Evolutionary conservation across 2,329 filamentous ascomycete species (phyloP).

Genomic region (Phialophora macrospora): DNA sequence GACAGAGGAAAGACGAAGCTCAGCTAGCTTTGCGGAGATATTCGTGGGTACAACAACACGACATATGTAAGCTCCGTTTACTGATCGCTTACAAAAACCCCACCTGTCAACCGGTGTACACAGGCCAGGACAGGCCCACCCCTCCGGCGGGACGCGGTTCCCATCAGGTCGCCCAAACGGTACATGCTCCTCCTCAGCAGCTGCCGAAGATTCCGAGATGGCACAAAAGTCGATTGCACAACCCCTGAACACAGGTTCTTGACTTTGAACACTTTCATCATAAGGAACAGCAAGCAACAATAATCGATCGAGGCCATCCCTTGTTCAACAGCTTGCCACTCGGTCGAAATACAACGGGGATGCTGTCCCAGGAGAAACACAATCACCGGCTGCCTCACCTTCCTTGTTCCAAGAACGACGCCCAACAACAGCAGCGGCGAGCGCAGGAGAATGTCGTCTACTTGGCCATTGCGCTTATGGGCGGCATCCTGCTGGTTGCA

Average conservation of each 20-base stretch:
- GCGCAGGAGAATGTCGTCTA: slow-evolving; percentile 17
- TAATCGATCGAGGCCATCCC: not conserved
- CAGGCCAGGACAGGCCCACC: no score
- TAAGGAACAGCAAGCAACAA: not conserved
- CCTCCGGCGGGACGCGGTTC: no score
- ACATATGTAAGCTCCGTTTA: not conserved
- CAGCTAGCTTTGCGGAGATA: not conserved
- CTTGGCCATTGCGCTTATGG: slow-evolving; percentile 8
- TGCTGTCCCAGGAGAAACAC: not conserved
- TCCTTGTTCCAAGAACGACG: not conserved
- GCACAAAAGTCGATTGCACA: not conserved
- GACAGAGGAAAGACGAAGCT: not conserved
- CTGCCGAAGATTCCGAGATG: not conserved
- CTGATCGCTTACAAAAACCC: not conserved
- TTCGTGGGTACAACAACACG: not conserved
- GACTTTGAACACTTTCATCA: not conserved
- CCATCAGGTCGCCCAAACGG: not conserved
- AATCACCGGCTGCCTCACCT: slow-evolving; percentile 7
- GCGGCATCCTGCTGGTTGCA: slow-evolving; percentile 16
- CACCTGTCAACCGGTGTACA: no score
- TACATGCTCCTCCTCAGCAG: not conserved
- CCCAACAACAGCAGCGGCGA: not conserved
- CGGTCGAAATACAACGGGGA: not conserved
- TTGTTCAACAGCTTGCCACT: not conserved
- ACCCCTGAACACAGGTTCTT: not conserved